These are phyloP conservation scores for Yarrowia galli DNA, from an alignment of 1,139 yeast genomes.

Conservation along the genomic window DNA sequence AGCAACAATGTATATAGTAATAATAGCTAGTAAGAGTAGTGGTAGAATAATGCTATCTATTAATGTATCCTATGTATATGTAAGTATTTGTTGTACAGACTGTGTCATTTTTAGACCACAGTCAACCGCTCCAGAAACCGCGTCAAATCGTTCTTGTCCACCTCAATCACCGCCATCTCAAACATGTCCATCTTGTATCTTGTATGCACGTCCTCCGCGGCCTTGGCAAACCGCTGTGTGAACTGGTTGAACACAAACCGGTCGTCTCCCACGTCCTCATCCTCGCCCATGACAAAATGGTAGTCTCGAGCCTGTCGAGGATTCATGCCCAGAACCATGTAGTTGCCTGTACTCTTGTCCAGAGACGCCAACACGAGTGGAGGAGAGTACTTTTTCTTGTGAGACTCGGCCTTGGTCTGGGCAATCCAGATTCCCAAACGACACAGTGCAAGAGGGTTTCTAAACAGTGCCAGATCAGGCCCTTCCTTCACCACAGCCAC, in stretches of 20 bases:
- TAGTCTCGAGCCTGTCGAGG: slow-evolving; percentile 72
- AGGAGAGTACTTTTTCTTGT: slow-evolving; percentile 58
- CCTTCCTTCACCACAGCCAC: slow-evolving; percentile 90
- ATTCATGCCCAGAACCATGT: slow-evolving; percentile 87
- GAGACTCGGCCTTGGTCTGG: slow-evolving; percentile 86
- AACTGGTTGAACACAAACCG: slow-evolving; percentile 67
- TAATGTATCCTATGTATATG: slow-evolving; percentile 11
- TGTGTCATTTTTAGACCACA: slow-evolving; percentile 44
- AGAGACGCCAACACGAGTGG: slow-evolving; percentile 91
- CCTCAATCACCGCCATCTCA: slow-evolving; percentile 91
- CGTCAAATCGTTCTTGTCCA: slow-evolving; percentile 82
- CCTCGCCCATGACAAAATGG: slow-evolving; percentile 43
- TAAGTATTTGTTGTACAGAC: neutral
- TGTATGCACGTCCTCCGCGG: slow-evolving; percentile 83
- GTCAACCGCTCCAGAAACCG: slow-evolving; percentile 85
- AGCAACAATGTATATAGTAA: slow-evolving; percentile 13
- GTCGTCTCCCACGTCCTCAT: slow-evolving; percentile 52
- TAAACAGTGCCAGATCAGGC: slow-evolving; percentile 77
- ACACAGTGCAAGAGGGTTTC: slow-evolving; percentile 83
- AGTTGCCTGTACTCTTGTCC: slow-evolving; percentile 76
- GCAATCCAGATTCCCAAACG: slow-evolving; percentile 90
- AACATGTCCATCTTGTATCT: slow-evolving; percentile 91
- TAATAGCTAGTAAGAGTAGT: too few species aligned
- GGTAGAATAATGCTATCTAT: neutral
- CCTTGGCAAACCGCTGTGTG: slow-evolving; percentile 88